phyloP scores from a whole-genome alignment of 1,139 yeast genomes.

The Pichia sp. region DNA sequence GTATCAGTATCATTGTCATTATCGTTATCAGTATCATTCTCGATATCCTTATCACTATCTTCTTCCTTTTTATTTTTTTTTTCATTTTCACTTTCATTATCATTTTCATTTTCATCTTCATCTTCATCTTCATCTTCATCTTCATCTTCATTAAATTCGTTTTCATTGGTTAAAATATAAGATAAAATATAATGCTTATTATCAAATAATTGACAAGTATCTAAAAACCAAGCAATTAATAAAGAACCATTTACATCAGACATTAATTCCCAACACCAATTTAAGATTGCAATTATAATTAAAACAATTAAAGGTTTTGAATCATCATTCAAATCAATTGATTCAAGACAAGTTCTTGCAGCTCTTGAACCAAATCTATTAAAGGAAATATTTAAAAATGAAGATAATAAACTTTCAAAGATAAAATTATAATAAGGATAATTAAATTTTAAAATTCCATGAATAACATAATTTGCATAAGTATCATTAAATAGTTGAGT shows the following conservation, averaged over 20 bases:
- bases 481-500: constrained; percentile 88
- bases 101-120: not conserved
- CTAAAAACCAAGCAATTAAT: constrained; percentile 89
- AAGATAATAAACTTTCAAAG: constrained; percentile 73
- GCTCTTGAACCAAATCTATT: constrained; percentile 96
- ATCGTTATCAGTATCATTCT: not conserved
- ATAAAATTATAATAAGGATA: constrained; percentile 81
- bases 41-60: not conserved
- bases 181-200: constrained; percentile 53
- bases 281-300: constrained; percentile 74
- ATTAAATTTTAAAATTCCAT: constrained; percentile 77
- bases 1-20: not conserved
- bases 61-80: not conserved
- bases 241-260: constrained; percentile 84
- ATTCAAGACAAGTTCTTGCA: constrained; percentile 85
- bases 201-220: constrained; percentile 55
- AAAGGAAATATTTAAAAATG: constrained; percentile 75
- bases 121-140: not conserved
- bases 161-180: constrained; percentile 17
- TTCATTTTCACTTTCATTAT: not conserved
- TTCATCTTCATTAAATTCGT: constrained; percentile 4
- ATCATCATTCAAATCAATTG: constrained; percentile 36
- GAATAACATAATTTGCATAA: constrained; percentile 93
- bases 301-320: constrained; percentile 42
- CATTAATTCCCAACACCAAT: constrained; percentile 74